These are phyloP conservation scores for Pseudocercospora fuligena DNA, from an alignment of 2,329 filamentous ascomycete species.

Conservation along the genomic window DNA sequence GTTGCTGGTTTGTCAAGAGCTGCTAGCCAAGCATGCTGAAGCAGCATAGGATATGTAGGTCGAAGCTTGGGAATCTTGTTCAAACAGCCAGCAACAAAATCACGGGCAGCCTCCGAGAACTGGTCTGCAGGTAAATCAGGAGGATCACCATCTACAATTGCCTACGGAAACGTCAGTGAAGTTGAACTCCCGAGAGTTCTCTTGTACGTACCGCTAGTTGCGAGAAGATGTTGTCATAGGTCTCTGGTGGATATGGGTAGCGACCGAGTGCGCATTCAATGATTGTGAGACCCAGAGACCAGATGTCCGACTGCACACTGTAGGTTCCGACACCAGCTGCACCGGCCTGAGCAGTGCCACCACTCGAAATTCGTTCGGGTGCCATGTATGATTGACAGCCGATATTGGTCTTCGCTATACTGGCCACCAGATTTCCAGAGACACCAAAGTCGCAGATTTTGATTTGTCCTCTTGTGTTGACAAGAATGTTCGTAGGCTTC, in stretches of 20 bases:
- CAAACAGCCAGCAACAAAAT: slow-evolving; percentile 87
- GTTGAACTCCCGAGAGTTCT: slow-evolving; percentile 13
- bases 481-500: slow-evolving; percentile 97
- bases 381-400: slow-evolving; percentile 99
- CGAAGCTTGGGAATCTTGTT: slow-evolving; percentile 90
- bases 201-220: slow-evolving; percentile 81
- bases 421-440: slow-evolving; percentile 92
- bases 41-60: slow-evolving; percentile 90
- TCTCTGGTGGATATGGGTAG: slow-evolving; percentile 96
- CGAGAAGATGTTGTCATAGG: slow-evolving; percentile 97
- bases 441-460: slow-evolving; percentile 99
- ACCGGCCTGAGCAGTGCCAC: slow-evolving; percentile 73
- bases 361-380: slow-evolving; percentile 89
- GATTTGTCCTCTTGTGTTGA: slow-evolving; percentile 86
- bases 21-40: slow-evolving; percentile 87
- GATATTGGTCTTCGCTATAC: slow-evolving; percentile 98
- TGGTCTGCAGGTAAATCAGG: slow-evolving; percentile 79
- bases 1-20: slow-evolving; percentile 76
- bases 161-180: slow-evolving; percentile 58
- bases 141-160: slow-evolving; percentile 96
- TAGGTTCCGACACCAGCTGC: slow-evolving; percentile 81
- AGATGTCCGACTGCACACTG: slow-evolving; percentile 96
- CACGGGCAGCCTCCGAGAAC: slow-evolving; percentile 78
- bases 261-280: slow-evolving; percentile 94
- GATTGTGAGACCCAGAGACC: slow-evolving; percentile 91